Evolutionary conservation across 257 asterid species (phyloP), one percentile per base, ranked within the genome.

Genomic region (Solanum chilense): DNA sequence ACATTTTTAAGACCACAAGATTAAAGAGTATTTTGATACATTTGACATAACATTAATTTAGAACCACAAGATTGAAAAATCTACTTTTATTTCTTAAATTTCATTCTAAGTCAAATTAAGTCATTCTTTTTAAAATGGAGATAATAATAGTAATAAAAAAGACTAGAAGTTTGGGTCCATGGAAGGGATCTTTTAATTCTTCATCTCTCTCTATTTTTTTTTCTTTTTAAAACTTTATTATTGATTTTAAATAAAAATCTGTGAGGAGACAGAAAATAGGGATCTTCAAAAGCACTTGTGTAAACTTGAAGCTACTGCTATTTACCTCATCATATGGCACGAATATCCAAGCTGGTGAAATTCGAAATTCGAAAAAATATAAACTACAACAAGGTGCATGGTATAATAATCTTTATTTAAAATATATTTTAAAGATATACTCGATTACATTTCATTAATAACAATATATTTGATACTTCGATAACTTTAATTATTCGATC

Each of bases 301-400:
- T 80, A 47, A 49, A 80, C 85, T 80, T 80, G 69, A 80, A 80
- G 85, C 29, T 47, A 80, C 85, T 68, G 85, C 85, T 80, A 47
- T 80, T 29, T 29, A 80, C 69, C 68, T 80, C 44, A 80, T 80
- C 85, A 18, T 80, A 80, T 29, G 85, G 68, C 85, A 49, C 85
- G 69, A 16, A 80, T 29, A 27, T 29, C 44, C 69, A 8, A 80
- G 68, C 21, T 29, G 85, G 66, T 80, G 18, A 80, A 80, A 27
- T 80, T 31, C 84, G 6, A 78, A 45, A 45, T 11, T 4, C 1
- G 70, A 62, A n/a, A 62, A n/a, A 62, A 62, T 62, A 62, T 62
- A 62, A 23, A 62, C 69, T 62, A 62, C 12, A 60, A 3, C 29
- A 52, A 52, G 62, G 62, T 18, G 4, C 60, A 6, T 52, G 62